Conservation (phyloP, 805 yeast genomes). For the Teunomyces atbi region DNA sequence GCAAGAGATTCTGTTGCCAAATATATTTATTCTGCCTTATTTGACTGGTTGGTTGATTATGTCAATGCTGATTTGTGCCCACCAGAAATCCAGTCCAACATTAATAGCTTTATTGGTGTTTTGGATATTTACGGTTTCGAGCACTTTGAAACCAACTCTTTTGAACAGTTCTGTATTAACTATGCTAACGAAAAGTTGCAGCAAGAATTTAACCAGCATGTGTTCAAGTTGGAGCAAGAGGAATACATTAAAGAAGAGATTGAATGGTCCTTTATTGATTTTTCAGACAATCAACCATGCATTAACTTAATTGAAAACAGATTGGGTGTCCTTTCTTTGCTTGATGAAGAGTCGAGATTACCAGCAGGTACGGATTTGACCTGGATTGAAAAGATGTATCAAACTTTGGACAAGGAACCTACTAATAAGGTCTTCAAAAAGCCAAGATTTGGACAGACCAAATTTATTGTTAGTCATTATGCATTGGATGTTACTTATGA, state of each 20-base stretch:
- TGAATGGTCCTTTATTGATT: conserved; percentile 95
- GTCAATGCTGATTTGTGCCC: conserved; percentile 83
- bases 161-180: conserved; percentile 96
- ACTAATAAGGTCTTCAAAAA: conserved; percentile 77
- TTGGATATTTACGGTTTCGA: conserved; percentile 97
- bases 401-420: conserved; percentile 76
- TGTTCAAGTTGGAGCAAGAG: conserved; percentile 94
- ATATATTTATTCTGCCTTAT: conserved; percentile 85
- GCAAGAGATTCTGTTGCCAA: conserved; percentile 97
- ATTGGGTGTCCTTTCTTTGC: conserved; percentile 79
- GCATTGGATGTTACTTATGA: conserved; percentile 93
- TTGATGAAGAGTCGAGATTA: conserved; percentile 93
- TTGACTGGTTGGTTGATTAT: conserved; percentile 90
- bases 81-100: conserved; percentile 57
- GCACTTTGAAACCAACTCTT: conserved; percentile 90
- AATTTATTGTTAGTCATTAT: conserved; percentile 88
- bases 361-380: conserved; percentile 93
- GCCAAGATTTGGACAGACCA: conserved; percentile 90
- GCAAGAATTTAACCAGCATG: conserved; percentile 97
- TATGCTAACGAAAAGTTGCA: conserved; percentile 96
- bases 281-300: conserved; percentile 96
- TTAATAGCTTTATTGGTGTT: conserved; percentile 85
- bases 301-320: conserved; percentile 86
- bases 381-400: conserved; percentile 88
- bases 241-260: conserved; percentile 90